Base-by-base conservation (phyloP, 441 rosid species). In the Kokia cookei region DNA sequence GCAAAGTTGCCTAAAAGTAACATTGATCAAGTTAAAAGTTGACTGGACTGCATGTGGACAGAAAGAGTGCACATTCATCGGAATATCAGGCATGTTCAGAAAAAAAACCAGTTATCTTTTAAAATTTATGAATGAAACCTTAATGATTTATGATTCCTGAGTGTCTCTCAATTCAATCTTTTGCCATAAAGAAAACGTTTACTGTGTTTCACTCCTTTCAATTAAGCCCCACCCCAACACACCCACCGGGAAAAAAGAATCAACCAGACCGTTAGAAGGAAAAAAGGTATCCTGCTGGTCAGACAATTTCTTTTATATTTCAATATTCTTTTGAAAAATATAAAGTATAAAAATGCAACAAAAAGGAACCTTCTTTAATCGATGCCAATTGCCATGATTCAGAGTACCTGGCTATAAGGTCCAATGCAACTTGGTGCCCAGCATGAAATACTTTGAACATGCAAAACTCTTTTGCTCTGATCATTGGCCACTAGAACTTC, bases 371-470 rank as follows among this genome's bases (percentile, higher is more conserved):
- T 45, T 45, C 15, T 37, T 8, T 42, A 60, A 76, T 48, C 2
- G 50, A 24, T 35, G 35, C 40, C 42, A 43, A 40, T 12, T 50
- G 47, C 42, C 43, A 32, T 60, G 59, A 61, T 40, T 54, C 10
- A 43, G 61, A 1, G 17, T 80, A 92, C 99, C 97, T 96, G 99
- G 82, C 99, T 93, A 77, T 93, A 96, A 62, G 99, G 99, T 75
- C 99, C 99, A 54, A 96, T 96, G 90, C 99, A 93, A 82, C 99
- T 92, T 58, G 99, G 99, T 73, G 98, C 99, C 99, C 98, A 96
- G 65, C 87, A 86, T 45, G 99, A 96, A 69, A 92, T 93, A 77
- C 98, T 96, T 76, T 93, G 97, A 3, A 96, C 99, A 77, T 96
- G 99, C 82, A 93, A 89, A 79, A 92, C 99, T 74, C 83, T 92